phyloP scores from a whole-genome alignment of 1,284 basidiomycete genomes.

The Leccinum griseonigrum region DNA sequence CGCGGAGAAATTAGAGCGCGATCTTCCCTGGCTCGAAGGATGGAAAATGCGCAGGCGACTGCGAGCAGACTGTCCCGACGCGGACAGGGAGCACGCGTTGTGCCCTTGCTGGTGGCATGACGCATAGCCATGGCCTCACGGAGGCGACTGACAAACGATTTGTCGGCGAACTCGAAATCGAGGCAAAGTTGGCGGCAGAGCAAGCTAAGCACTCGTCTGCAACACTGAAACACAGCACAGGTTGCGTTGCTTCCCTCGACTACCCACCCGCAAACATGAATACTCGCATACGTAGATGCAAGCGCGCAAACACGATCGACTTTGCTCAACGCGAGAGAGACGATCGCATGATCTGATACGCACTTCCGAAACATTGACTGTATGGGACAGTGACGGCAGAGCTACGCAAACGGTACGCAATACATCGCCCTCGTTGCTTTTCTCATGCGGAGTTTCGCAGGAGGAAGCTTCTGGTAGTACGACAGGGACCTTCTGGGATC shows the following conservation, averaged over 20 bases:
- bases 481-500: conserved; percentile 48
- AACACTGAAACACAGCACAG: neutral
- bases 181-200: conserved; percentile 16
- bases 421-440: neutral
- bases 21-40: conserved; percentile 33
- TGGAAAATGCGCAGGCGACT: conserved; percentile 22
- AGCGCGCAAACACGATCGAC: conserved; percentile 56
- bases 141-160: conserved; percentile 22
- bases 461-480: conserved; percentile 34
- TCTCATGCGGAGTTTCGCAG: conserved; percentile 13
- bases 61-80: conserved; percentile 7
- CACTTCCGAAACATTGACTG: conserved; percentile 14
- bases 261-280: conserved; percentile 4
- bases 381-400: conserved; percentile 27
- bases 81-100: neutral
- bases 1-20: conserved; percentile 28
- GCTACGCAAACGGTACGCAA: conserved; percentile 17
- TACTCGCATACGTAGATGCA: conserved; percentile 31
- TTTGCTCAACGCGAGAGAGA: conserved; percentile 80
- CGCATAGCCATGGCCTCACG: conserved; percentile 21
- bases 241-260: neutral
- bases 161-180: conserved; percentile 23
- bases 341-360: conserved; percentile 85
- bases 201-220: neutral
- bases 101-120: conserved; percentile 1